Conservation (phyloP, 805 yeast species). For the Candida chauliodis region DNA sequence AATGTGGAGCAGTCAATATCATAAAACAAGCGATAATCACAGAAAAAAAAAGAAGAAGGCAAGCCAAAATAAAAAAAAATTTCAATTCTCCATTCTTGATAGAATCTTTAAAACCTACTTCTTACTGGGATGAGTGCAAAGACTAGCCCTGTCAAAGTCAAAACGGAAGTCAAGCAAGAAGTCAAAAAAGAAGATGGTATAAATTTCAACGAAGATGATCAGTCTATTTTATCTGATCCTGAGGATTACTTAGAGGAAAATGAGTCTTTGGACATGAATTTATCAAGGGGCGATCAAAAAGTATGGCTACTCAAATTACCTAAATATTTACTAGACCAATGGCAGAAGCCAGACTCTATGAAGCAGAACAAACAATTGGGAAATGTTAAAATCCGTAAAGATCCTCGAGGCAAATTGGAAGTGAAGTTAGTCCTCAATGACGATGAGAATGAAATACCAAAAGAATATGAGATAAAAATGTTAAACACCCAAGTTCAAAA, state of each 20-base stretch:
- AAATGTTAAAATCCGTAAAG: conserved; percentile 67
- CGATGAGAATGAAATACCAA: conserved; percentile 50
- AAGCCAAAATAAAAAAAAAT: not conserved
- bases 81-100: not conserved
- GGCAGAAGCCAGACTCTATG: conserved; percentile 58
- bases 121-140: conserved; percentile 8
- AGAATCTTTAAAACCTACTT: too few relatives aligned
- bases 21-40: conserved; percentile 11
- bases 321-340: conserved; percentile 73
- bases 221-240: conserved; percentile 39
- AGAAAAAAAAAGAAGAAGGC: too few relatives aligned
- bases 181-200: conserved; percentile 18
- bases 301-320: conserved; percentile 94
- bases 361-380: conserved; percentile 77
- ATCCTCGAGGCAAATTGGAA: conserved; percentile 29
- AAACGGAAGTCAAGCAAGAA: conserved; percentile 11
- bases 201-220: conserved; percentile 18
- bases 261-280: conserved; percentile 76
- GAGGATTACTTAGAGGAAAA: conserved; percentile 48
- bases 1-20: conserved; percentile 43
- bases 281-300: conserved; percentile 58
- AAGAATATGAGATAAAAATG: conserved; percentile 75
- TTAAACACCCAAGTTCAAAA: conserved; percentile 79
- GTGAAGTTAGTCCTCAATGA: conserved; percentile 60
- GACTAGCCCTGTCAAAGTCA: conserved; percentile 9